Conservation (phyloP, 208 protist genomes). For the Giardia muris region DNA sequence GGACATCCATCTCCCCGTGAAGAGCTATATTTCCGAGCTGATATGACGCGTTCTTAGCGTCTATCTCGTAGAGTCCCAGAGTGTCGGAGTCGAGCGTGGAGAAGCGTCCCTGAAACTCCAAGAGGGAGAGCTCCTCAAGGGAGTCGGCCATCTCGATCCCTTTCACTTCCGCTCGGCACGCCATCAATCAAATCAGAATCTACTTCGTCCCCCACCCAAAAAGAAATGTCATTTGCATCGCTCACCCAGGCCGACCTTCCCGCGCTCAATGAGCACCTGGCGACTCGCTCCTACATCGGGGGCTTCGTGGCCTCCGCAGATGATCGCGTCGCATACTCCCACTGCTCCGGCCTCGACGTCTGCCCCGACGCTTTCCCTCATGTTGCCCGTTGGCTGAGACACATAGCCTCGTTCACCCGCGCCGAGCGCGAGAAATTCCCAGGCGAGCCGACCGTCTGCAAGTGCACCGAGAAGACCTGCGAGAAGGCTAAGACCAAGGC, state of each 20-base stretch:
- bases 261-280: slow-evolving; percentile 26
- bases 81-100: too few relatives aligned
- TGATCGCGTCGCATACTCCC: not conserved
- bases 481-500: not conserved
- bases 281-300: slow-evolving; percentile 17
- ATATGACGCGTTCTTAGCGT: too few relatives aligned
- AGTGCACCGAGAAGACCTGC: not conserved
- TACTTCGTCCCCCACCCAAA: too few relatives aligned
- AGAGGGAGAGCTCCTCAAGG: too few relatives aligned
- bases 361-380: not conserved
- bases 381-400: slow-evolving; percentile 25
- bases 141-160: too few relatives aligned
- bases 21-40: too few relatives aligned
- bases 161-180: too few relatives aligned
- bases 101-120: too few relatives aligned
- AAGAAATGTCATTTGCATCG: too few relatives aligned
- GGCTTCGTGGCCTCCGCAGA: not conserved
- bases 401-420: slow-evolving; percentile 16
- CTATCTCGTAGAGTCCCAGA: too few relatives aligned
- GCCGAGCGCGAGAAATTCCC: not conserved
- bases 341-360: not conserved
- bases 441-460: not conserved
- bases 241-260: slow-evolving; percentile 4
- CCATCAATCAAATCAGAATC: too few relatives aligned
- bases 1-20: too few relatives aligned